These are phyloP conservation scores for Nicotiana benthamiana DNA, from an alignment of 257 asterid species.

Conservation along the genomic window DNA sequence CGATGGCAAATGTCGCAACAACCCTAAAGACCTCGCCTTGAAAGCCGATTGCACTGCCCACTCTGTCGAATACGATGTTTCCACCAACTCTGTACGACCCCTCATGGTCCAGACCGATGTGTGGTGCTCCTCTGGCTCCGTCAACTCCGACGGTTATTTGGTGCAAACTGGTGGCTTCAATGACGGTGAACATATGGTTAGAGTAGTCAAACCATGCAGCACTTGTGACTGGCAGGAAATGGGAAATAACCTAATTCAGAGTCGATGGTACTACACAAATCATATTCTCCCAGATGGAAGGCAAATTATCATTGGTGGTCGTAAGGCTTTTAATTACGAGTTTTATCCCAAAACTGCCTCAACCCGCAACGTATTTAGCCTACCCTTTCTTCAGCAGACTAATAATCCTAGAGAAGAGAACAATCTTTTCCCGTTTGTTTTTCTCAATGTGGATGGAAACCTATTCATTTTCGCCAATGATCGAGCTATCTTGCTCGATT, in stretches of 20 bases:
- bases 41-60: conserved; percentile 46
- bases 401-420: conserved; percentile 13
- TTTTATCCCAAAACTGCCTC: conserved; percentile 9
- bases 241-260: background rate
- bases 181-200: conserved; percentile 15
- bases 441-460: conserved; percentile 17
- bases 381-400: conserved; percentile 13
- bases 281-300: conserved; percentile 20
- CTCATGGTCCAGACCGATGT: conserved; percentile 33
- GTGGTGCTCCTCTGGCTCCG: conserved; percentile 54
- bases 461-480: no score
- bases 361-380: background rate
- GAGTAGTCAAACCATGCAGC: conserved; percentile 1
- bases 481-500: no score
- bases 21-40: conserved; percentile 14
- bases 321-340: conserved; percentile 18
- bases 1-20: conserved; percentile 24
- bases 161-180: conserved; percentile 44
- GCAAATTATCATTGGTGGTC: conserved; percentile 16
- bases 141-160: conserved; percentile 26
- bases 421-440: conserved; percentile 23
- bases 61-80: conserved; percentile 43
- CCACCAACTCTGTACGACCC: conserved; percentile 28
- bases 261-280: conserved; percentile 26
- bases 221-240: conserved; percentile 20